These are phyloP conservation scores for Aspergillus ruber DNA, from an alignment of 2,329 filamentous ascomycete genomes.

Conservation along the genomic window DNA sequence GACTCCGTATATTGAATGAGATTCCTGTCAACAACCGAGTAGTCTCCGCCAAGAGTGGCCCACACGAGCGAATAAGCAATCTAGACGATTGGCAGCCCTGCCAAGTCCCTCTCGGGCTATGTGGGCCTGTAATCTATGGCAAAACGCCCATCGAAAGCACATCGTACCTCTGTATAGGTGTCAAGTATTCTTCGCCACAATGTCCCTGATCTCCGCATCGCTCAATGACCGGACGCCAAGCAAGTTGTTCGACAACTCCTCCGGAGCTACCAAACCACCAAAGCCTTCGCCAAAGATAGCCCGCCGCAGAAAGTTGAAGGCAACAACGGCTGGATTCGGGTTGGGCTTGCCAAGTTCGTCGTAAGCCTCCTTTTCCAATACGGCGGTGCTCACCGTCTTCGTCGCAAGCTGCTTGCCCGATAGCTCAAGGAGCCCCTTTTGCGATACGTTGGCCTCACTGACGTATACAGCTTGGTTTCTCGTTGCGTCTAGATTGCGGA, in stretches of 20 bases:
- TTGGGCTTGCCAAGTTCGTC: conserved; percentile 25
- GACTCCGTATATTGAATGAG: too few species aligned
- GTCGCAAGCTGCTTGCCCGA: conserved; percentile 22
- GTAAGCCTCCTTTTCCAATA: conserved; percentile 21
- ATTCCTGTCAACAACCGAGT: too few species aligned
- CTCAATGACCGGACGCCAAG: conserved; percentile 30
- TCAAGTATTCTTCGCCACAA: conserved; percentile 10
- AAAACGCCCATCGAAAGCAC: too few species aligned
- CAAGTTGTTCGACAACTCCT: conserved; percentile 33
- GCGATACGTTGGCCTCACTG: conserved; percentile 41
- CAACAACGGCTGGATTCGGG: conserved; percentile 14
- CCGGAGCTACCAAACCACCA: conserved; percentile 18
- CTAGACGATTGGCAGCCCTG: too few species aligned
- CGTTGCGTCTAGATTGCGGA: conserved; percentile 47
- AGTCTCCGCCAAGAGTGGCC: too few species aligned
- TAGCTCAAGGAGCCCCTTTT: conserved; percentile 32
- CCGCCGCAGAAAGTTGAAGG: conserved; percentile 22
- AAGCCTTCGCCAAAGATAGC: conserved; percentile 29
- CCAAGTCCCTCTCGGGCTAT: too few species aligned
- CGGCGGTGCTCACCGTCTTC: conserved; percentile 19
- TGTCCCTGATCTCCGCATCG: conserved; percentile 26
- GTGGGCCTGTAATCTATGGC: too few species aligned
- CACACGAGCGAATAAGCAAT: too few species aligned
- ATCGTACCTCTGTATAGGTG: background rate
- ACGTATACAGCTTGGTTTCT: conserved; percentile 47